Conservation (phyloP, 495 filamentous ascomycete species). For the Penicillium waksmanii region DNA sequence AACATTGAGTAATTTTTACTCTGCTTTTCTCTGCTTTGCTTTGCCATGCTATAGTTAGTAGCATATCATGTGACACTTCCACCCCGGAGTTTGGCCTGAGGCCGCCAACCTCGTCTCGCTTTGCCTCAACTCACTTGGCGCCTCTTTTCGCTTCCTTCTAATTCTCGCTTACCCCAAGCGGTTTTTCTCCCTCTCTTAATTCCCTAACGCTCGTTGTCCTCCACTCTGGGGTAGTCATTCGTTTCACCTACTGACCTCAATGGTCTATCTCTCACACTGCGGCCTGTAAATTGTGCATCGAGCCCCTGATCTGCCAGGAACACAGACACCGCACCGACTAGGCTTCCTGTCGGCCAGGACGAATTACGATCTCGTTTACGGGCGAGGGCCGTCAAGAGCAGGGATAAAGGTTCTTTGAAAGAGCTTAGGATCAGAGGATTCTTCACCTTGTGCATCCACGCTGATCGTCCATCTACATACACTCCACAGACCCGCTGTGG, state of each 20-base stretch:
- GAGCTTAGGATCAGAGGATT: neutral
- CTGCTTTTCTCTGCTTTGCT: conserved; percentile 24
- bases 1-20: neutral
- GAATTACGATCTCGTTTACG: neutral
- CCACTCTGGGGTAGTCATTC: conserved; percentile 22
- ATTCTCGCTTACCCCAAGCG: conserved; percentile 24
- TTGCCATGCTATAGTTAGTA: neutral
- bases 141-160: conserved; percentile 20
- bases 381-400: neutral
- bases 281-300: neutral
- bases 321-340: conserved; percentile 5
- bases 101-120: conserved; percentile 14
- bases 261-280: conserved; percentile 3
- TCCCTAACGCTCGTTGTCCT: conserved; percentile 17
- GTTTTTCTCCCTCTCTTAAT: conserved; percentile 7
- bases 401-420: neutral
- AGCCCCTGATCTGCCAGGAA: conserved; percentile 11
- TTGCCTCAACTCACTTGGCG: neutral
- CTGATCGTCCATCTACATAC: conserved; percentile 20
- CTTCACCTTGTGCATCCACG: conserved; percentile 12
- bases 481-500: conserved; percentile 36
- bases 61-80: conserved; percentile 29
- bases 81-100: conserved; percentile 12
- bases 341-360: neutral
- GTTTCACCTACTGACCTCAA: conserved; percentile 19